Conservation (phyloP, 257 asterid genomes). For the Paraleonurus japonicus region DNA sequence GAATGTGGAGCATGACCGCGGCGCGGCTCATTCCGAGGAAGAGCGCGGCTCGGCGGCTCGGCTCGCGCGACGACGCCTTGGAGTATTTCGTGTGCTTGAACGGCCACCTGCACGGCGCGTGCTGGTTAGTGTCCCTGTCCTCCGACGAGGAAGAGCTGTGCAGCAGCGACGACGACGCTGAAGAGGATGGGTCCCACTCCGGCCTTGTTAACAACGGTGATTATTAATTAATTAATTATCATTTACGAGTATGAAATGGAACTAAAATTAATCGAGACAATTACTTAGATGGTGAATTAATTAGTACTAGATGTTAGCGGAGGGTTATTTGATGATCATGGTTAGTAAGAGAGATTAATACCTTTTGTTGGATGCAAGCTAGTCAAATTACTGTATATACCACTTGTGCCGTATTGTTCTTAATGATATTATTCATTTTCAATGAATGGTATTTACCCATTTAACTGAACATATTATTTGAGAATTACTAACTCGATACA, state of each 20-base stretch:
- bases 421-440: too few species aligned
- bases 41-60: constrained; percentile 70
- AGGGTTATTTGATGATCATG: background rate
- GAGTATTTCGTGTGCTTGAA: constrained; percentile 85
- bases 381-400: too few species aligned
- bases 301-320: background rate
- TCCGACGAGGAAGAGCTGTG: constrained; percentile 57
- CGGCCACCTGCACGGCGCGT: constrained; percentile 79
- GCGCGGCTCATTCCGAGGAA: constrained; percentile 65
- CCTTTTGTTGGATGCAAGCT: too few species aligned
- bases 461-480: too few species aligned
- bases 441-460: too few species aligned
- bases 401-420: too few species aligned
- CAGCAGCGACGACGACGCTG: background rate
- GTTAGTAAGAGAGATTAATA: too few species aligned
- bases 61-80: constrained; percentile 55
- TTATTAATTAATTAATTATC: background rate
- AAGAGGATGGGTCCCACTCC: constrained; percentile 8
- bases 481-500: too few species aligned
- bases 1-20: constrained; percentile 90
- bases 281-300: too few species aligned
- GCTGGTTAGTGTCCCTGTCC: constrained; percentile 73
- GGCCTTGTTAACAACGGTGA: background rate
- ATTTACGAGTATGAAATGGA: too few species aligned
- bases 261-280: background rate